Conservation (phyloP, 768 basidiomycete genomes). For the Sutorius australiensis region DNA sequence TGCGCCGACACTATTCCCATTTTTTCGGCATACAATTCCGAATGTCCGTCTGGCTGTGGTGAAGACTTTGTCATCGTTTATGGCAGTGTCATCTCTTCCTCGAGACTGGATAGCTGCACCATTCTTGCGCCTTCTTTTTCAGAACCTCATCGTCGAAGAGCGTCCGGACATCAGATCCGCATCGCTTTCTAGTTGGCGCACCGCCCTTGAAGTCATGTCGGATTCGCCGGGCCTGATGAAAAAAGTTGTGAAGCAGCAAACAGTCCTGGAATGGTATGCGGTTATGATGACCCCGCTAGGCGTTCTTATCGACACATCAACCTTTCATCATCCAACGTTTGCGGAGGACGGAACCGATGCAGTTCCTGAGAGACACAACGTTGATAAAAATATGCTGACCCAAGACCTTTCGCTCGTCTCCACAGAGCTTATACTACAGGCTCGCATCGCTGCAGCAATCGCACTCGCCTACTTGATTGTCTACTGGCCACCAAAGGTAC, state of each 20-base stretch:
- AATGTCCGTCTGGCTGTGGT: constrained; percentile 92
- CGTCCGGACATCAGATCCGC: constrained; percentile 75
- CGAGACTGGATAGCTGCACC: constrained; percentile 76
- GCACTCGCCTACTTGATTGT: constrained; percentile 70
- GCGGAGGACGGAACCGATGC: constrained; percentile 43
- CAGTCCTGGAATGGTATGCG: constrained; percentile 80
- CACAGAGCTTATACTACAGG: constrained; percentile 71
- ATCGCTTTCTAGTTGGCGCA: constrained; percentile 71
- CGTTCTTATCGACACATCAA: constrained; percentile 60
- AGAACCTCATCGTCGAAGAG: constrained; percentile 92
- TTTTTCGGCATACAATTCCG: constrained; percentile 95
- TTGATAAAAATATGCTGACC: constrained; percentile 92
- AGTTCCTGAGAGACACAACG: constrained; percentile 72
- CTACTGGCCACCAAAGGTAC: constrained; percentile 62
- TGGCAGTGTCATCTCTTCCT: constrained; percentile 69
- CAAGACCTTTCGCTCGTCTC: constrained; percentile 86
- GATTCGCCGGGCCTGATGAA: constrained; percentile 47
- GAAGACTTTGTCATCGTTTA: constrained; percentile 82
- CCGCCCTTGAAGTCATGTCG: constrained; percentile 57
- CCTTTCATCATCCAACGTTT: constrained; percentile 65
- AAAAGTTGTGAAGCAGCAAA: constrained; percentile 50
- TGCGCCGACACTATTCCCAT: constrained; percentile 87
- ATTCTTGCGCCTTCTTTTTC: constrained; percentile 83
- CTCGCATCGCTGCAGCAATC: constrained; percentile 71
- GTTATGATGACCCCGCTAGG: constrained; percentile 90